Conservation (phyloP, 1,284 basidiomycete species). For the Taiwanofungus camphoratus region DNA sequence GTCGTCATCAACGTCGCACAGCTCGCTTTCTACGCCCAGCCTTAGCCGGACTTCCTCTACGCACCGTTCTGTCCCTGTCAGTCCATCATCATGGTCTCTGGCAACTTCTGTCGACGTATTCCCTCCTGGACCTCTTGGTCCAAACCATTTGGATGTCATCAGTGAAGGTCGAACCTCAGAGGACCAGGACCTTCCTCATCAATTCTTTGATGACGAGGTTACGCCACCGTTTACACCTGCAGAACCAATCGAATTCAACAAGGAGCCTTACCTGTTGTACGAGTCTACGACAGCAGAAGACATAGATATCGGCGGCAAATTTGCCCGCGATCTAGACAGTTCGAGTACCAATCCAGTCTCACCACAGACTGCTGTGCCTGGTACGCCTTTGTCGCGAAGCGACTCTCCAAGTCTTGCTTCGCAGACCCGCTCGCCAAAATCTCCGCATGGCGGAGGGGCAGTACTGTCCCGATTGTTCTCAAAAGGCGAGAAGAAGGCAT, state of each 20-base stretch:
- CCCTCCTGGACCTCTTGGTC: slow-evolving; percentile 7
- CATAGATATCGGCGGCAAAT: too few relatives aligned
- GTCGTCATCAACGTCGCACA: slow-evolving; percentile 35
- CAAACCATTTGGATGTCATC: slow-evolving; percentile 20
- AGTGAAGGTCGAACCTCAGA: slow-evolving; percentile 20
- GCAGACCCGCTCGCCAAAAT: not conserved
- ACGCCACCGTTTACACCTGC: not conserved
- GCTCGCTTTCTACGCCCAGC: slow-evolving; percentile 32
- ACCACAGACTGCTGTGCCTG: slow-evolving; percentile 5
- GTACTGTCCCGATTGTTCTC: slow-evolving; percentile 10
- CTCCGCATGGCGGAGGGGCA: slow-evolving; percentile 1
- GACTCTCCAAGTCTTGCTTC: not conserved
- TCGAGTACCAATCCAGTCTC: slow-evolving; percentile 1
- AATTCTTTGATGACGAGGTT: slow-evolving; percentile 1
- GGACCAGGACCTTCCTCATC: slow-evolving; percentile 10
- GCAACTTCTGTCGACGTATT: slow-evolving; percentile 16
- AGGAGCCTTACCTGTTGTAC: not conserved
- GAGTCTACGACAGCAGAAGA: too few relatives aligned
- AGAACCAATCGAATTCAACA: not conserved
- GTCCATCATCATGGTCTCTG: slow-evolving; percentile 22
- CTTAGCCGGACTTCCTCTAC: slow-evolving; percentile 29
- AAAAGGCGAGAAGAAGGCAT: slow-evolving; percentile 4
- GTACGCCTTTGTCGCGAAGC: not conserved
- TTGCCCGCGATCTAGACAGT: not conserved
- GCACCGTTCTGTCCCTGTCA: slow-evolving; percentile 31